These are phyloP conservation scores for Harringtonia aguacate DNA, from an alignment of 2,329 filamentous ascomycete genomes.

Conservation along the genomic window DNA sequence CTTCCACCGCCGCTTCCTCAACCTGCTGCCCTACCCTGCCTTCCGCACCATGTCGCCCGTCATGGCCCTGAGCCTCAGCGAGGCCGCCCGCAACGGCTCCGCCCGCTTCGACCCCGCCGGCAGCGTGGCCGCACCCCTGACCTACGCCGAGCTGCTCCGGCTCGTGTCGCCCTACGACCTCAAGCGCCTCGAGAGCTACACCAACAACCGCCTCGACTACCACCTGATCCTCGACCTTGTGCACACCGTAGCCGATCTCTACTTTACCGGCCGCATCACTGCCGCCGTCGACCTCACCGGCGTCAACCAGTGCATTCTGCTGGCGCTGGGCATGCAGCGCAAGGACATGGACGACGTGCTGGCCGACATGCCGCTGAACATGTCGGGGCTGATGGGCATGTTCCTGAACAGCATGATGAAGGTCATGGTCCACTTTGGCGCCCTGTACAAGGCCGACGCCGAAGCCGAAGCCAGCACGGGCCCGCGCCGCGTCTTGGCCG, in stretches of 20 bases:
- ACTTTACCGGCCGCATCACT: constrained; percentile 69
- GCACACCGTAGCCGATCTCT: constrained; percentile 69
- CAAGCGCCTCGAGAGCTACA: constrained; percentile 89
- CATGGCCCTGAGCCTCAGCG: constrained; percentile 76
- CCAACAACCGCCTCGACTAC: constrained; percentile 95
- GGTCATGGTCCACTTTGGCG: constrained; percentile 66
- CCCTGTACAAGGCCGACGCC: constrained; percentile 63
- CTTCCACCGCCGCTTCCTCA: constrained; percentile 89
- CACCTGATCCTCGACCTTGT: constrained; percentile 93
- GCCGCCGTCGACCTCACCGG: constrained; percentile 57
- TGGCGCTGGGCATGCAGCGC: constrained; percentile 84
- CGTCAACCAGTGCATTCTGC: constrained; percentile 77
- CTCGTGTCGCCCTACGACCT: constrained; percentile 84
- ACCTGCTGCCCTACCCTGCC: constrained; percentile 72
- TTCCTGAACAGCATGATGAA: constrained; percentile 95
- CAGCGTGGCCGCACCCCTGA: constrained; percentile 34
- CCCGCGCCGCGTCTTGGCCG: constrained; percentile 47
- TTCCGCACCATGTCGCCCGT: constrained; percentile 74
- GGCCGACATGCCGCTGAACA: constrained; percentile 62
- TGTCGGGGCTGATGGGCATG: constrained; percentile 82
- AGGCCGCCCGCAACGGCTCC: constrained; percentile 46
- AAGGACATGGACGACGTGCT: constrained; percentile 77
- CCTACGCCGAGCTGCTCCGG: constrained; percentile 65
- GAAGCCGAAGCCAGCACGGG: constrained; percentile 53
- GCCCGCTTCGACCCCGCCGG: constrained; percentile 34